Conservation (phyloP, 371 early-diverging fungal species). For the Mucor piriformis region DNA sequence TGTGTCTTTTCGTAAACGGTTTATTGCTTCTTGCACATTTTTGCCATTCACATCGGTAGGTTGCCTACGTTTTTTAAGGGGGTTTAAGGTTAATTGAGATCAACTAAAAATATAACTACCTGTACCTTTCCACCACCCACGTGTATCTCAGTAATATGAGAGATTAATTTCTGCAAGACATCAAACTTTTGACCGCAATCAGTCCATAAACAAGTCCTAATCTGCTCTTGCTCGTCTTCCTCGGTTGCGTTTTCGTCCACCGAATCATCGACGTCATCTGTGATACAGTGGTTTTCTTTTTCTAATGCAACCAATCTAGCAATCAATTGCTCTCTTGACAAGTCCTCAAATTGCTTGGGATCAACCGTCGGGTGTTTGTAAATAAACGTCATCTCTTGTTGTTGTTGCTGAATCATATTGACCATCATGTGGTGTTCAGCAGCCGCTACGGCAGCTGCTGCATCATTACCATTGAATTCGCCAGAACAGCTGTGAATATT, state of each 20-base stretch:
- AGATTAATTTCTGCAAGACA: constrained; percentile 17
- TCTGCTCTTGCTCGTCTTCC: constrained; percentile 17
- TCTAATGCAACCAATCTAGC: constrained; percentile 22
- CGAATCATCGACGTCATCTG: background rate
- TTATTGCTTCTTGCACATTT: constrained; percentile 74
- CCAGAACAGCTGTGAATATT: background rate
- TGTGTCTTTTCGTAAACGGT: constrained; percentile 89
- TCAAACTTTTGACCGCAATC: constrained; percentile 23
- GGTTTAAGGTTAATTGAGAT: background rate
- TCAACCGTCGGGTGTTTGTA: background rate
- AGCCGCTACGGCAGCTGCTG: background rate
- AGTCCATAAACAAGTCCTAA: constrained; percentile 19
- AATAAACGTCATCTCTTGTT: background rate
- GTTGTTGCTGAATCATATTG: background rate
- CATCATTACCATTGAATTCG: background rate
- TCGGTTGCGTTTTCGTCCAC: constrained; percentile 6
- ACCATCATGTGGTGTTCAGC: background rate
- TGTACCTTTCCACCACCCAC: constrained; percentile 34
- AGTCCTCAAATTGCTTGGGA: constrained; percentile 14
- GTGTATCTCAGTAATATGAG: constrained; percentile 24
- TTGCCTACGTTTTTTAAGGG: constrained; percentile 37
- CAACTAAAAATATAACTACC: too few relatives aligned
- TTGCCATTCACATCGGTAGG: constrained; percentile 83
- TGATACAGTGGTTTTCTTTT: constrained; percentile 20
- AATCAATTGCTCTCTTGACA: constrained; percentile 28